Evolutionary conservation across 2,329 filamentous ascomycete species (phyloP).

Genomic region (Berkeleyomyces rouxiae): DNA sequence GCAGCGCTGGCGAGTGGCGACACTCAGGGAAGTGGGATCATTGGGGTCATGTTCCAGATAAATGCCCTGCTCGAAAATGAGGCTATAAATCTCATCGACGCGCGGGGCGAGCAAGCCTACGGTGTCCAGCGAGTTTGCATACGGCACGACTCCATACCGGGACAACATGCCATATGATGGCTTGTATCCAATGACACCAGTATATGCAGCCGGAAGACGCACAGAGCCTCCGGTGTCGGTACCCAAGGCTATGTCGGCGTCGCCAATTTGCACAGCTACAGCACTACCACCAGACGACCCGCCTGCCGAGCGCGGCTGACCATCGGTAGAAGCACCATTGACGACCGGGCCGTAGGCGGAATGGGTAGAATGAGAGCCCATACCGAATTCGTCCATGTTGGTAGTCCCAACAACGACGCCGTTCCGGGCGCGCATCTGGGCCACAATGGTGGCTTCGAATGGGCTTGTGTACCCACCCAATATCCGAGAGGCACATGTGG

Average conservation of each 20-base stretch:
- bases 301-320: slow-evolving; percentile 46
- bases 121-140: slow-evolving; percentile 85
- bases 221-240: slow-evolving; percentile 91
- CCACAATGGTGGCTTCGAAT: slow-evolving; percentile 67
- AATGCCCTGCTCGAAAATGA: slow-evolving; percentile 35
- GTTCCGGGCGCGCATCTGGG: slow-evolving; percentile 45
- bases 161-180: slow-evolving; percentile 81
- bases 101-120: slow-evolving; percentile 56
- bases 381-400: slow-evolving; percentile 91
- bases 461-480: slow-evolving; percentile 56
- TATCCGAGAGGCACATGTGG: slow-evolving; percentile 69
- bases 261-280: slow-evolving; percentile 53
- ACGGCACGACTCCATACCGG: slow-evolving; percentile 72
- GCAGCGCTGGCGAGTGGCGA: slow-evolving; percentile 35
- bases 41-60: slow-evolving; percentile 41
- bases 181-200: slow-evolving; percentile 70
- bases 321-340: slow-evolving; percentile 27
- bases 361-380: slow-evolving; percentile 70
- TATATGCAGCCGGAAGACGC: slow-evolving; percentile 74
- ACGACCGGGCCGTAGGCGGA: slow-evolving; percentile 51
- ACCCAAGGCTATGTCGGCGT: slow-evolving; percentile 51
- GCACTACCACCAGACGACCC: slow-evolving; percentile 92
- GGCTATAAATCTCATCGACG: slow-evolving; percentile 32
- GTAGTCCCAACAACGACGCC: slow-evolving; percentile 59
- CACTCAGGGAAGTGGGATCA: slow-evolving; percentile 59